These are phyloP conservation scores for Anisodus acutangulus DNA, from an alignment of 257 asterid species.

Conservation along the genomic window DNA sequence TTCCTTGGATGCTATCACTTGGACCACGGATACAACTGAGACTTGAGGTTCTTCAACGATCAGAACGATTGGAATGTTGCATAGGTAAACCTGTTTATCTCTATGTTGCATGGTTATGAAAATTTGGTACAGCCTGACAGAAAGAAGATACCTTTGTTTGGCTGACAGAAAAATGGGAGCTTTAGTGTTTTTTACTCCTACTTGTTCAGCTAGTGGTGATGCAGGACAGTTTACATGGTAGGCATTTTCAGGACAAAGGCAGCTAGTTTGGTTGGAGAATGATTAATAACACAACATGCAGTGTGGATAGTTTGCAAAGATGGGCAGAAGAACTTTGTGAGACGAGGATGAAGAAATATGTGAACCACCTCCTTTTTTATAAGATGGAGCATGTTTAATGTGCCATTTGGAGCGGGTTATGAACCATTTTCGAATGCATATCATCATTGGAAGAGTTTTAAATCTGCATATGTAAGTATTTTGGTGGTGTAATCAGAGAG, in stretches of 20 bases:
- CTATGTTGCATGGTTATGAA: background rate
- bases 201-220: background rate
- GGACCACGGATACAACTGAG: background rate
- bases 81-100: background rate
- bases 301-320: background rate
- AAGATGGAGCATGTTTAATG: background rate
- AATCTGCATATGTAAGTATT: background rate
- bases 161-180: background rate
- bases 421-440: background rate
- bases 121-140: background rate
- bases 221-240: background rate
- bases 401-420: background rate
- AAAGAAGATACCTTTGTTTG: background rate
- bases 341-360: background rate
- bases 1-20: background rate
- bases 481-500: background rate
- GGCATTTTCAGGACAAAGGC: background rate
- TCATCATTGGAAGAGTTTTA: background rate
- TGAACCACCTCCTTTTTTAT: background rate
- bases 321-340: background rate
- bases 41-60: background rate
- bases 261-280: conserved; percentile 10
- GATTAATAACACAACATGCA: background rate
- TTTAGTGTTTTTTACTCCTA: background rate
- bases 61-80: background rate